Evolutionary conservation across 768 basidiomycete genomes (phyloP).

Genomic region (Psilocybe tampanensis): DNA sequence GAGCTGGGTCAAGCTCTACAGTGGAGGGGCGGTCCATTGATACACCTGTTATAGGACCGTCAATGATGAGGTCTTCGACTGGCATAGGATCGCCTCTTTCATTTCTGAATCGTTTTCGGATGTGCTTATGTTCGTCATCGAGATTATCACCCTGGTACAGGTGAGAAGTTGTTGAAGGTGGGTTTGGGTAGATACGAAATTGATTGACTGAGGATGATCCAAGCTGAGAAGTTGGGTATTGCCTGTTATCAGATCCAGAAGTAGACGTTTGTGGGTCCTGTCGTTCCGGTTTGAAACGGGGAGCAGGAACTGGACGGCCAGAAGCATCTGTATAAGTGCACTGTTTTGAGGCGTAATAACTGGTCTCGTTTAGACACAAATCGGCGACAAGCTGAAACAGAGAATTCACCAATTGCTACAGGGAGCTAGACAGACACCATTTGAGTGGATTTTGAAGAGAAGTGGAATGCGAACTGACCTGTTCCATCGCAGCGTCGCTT

Average conservation of each 20-base stretch:
- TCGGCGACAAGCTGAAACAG: conserved; percentile 7
- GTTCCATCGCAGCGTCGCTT: conserved; percentile 86
- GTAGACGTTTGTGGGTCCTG: conserved; percentile 29
- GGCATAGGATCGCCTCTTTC: conserved; percentile 40
- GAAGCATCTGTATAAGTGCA: conserved; percentile 82
- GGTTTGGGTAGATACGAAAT: conserved; percentile 27
- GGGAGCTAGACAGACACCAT: conserved; percentile 49
- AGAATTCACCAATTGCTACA: conserved; percentile 76
- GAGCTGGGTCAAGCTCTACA: conserved; percentile 56
- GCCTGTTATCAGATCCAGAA: conserved; percentile 24
- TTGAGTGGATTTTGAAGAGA: conserved; percentile 11
- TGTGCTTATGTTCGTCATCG: conserved; percentile 41
- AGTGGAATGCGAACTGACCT: conserved; percentile 44
- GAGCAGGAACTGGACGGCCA: conserved; percentile 81
- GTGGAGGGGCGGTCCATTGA: conserved; percentile 44
- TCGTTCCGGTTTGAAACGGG: conserved; percentile 48
- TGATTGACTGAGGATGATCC: conserved; percentile 29
- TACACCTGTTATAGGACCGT: conserved; percentile 37
- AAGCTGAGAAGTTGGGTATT: conserved; percentile 21
- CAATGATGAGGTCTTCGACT: conserved; percentile 41
- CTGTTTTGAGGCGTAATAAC: conserved; percentile 79
- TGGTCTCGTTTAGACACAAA: conserved; percentile 30
- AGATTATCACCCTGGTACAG: conserved; percentile 29
- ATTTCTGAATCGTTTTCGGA: conserved; percentile 54
- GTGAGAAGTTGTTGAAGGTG: conserved; percentile 12